These are phyloP conservation scores for Acanthamoeba lenticulata DNA, from an alignment of 208 protist genomes.

Conservation along the genomic window DNA sequence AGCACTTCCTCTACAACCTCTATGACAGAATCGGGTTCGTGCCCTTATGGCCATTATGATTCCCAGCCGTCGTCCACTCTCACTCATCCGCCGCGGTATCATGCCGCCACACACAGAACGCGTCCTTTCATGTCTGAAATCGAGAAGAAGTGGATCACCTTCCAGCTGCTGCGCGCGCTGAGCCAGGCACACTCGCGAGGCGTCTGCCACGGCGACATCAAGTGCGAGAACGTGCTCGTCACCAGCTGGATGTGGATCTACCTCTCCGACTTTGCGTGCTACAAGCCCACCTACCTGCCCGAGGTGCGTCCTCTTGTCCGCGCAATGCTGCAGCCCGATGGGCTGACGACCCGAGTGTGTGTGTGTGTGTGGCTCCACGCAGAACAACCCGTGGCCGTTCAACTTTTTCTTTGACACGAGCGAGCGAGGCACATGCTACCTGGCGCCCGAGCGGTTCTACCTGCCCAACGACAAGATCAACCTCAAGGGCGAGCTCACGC, in stretches of 20 bases:
- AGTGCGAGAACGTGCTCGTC: slow-evolving; percentile 84
- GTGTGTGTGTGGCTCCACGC: neutral
- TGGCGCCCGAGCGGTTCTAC: slow-evolving; percentile 86
- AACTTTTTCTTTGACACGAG: slow-evolving; percentile 85
- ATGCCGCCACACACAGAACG: slow-evolving; percentile 44
- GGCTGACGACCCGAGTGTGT: neutral
- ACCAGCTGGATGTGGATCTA: slow-evolving; percentile 84
- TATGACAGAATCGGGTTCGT: slow-evolving; percentile 82
- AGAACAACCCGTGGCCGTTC: slow-evolving; percentile 86
- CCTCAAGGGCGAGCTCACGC: slow-evolving; percentile 70
- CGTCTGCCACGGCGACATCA: slow-evolving; percentile 86
- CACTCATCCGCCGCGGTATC: slow-evolving; percentile 2
- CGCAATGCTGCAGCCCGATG: neutral
- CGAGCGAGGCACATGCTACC: slow-evolving; percentile 81
- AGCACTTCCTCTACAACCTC: slow-evolving; percentile 81
- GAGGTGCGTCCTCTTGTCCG: slow-evolving; percentile 16
- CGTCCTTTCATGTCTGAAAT: slow-evolving; percentile 73
- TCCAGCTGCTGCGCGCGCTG: slow-evolving; percentile 77
- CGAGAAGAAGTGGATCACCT: slow-evolving; percentile 82
- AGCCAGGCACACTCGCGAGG: slow-evolving; percentile 55
- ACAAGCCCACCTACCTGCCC: slow-evolving; percentile 81
- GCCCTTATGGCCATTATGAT: neutral
- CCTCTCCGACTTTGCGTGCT: slow-evolving; percentile 83
- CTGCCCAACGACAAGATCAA: neutral
- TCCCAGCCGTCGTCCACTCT: slow-evolving; percentile 52